phyloP scores from a whole-genome alignment of 2,329 filamentous ascomycete genomes.

The Aspergillus costaricaensis region DNA sequence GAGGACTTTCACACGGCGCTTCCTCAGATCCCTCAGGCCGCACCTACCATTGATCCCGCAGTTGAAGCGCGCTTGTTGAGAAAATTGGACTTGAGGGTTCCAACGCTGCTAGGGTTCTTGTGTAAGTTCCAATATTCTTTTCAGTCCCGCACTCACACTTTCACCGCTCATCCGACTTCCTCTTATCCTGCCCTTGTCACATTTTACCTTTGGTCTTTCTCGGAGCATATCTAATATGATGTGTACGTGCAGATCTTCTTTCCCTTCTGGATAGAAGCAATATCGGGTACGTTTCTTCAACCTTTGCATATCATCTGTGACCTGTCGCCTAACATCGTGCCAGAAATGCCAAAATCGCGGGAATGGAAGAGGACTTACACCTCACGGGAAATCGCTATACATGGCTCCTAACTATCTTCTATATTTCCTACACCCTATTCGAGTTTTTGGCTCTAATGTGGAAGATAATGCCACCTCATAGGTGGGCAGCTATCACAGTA shows the following conservation, averaged over 20 bases:
- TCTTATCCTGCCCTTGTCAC: not conserved
- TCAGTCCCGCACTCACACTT: not conserved
- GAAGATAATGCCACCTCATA: constrained; percentile 46
- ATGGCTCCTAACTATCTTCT: constrained; percentile 57
- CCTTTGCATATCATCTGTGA: not conserved
- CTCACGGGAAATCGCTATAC: constrained; percentile 51
- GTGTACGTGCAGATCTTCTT: constrained; percentile 43
- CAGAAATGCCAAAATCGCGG: constrained; percentile 57
- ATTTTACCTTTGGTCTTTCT: not conserved
- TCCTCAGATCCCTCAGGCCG: constrained; percentile 18
- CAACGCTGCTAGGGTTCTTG: constrained; percentile 40
- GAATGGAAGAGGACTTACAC: constrained; percentile 54
- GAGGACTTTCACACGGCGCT: constrained; percentile 25
- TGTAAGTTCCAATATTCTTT: constrained; percentile 31
- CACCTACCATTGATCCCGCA: constrained; percentile 33
- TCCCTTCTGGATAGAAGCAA: constrained; percentile 55
- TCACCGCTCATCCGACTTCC: not conserved
- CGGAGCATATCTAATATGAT: constrained; percentile 3
- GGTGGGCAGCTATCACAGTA: constrained; percentile 47
- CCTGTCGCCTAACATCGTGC: constrained; percentile 10
- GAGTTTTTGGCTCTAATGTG: constrained; percentile 48
- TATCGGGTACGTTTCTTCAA: constrained; percentile 42
- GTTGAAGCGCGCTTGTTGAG: constrained; percentile 39
- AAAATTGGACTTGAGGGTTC: constrained; percentile 41
- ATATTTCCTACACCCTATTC: constrained; percentile 51